phyloP scores from a whole-genome alignment of 768 basidiomycete species.

The Auriscalpium microsporum region DNA sequence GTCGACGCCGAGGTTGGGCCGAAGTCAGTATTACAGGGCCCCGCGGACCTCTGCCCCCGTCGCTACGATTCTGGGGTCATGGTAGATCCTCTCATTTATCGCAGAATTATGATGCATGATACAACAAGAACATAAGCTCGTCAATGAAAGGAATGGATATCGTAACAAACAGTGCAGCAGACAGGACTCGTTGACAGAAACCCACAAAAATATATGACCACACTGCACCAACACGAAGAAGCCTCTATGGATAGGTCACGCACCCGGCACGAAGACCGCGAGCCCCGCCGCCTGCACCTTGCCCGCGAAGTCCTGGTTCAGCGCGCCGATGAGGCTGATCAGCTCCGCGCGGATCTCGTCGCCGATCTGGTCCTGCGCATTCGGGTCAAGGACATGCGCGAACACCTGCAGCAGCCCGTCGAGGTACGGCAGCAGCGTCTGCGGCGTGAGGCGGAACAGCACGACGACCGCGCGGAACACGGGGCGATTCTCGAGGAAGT shows the following conservation, averaged over 20 bases:
- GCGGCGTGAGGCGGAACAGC: conserved; percentile 71
- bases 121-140: too few relatives aligned
- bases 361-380: conserved; percentile 62
- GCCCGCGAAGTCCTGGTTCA: conserved; percentile 68
- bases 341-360: conserved; percentile 73
- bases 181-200: too few relatives aligned
- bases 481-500: conserved; percentile 83
- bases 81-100: too few relatives aligned
- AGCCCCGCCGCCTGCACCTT: conserved; percentile 80
- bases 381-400: conserved; percentile 73
- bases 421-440: conserved; percentile 63
- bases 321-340: conserved; percentile 58
- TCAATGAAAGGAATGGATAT: too few relatives aligned
- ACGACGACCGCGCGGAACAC: conserved; percentile 86
- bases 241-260: conserved; percentile 19
- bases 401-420: conserved; percentile 77
- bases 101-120: too few relatives aligned
- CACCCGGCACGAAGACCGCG: conserved; percentile 39
- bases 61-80: too few relatives aligned
- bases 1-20: too few relatives aligned
- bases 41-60: too few relatives aligned
- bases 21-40: too few relatives aligned
- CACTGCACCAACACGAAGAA: not conserved
- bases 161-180: too few relatives aligned
- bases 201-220: not conserved